These are phyloP conservation scores for Aspergillus tanneri DNA, from an alignment of 2,329 filamentous ascomycete species.

Conservation along the genomic window DNA sequence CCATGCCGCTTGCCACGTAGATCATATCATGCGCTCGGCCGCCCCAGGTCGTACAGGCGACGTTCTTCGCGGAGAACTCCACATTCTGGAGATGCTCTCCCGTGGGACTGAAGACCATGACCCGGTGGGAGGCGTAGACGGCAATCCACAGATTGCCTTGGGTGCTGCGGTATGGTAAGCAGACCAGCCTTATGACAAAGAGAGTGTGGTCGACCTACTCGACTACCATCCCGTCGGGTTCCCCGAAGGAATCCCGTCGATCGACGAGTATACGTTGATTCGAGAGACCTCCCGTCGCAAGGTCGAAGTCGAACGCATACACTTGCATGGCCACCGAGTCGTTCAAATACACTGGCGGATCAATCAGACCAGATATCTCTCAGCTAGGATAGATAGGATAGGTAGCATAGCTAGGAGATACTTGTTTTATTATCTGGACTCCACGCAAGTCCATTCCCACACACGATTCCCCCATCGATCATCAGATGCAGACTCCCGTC, in stretches of 20 bases:
- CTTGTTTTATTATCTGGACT: conserved; percentile 39
- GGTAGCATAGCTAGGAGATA: no score
- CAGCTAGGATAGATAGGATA: no score
- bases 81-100: conserved; percentile 38
- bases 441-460: conserved; percentile 40
- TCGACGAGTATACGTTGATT: conserved; percentile 33
- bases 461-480: conserved; percentile 33
- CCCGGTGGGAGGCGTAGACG: conserved; percentile 33
- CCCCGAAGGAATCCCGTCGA: conserved; percentile 26
- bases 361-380: no score
- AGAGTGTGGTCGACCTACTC: conserved; percentile 30
- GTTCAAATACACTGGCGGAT: conserved; percentile 40
- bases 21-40: conserved; percentile 36
- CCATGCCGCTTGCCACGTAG: conserved; percentile 32
- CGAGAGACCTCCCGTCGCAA: conserved; percentile 31
- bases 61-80: conserved; percentile 33
- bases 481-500: conserved; percentile 32
- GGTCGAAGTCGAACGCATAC: conserved; percentile 36
- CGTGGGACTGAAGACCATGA: conserved; percentile 37
- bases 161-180: no score
- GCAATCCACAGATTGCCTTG: conserved; percentile 41
- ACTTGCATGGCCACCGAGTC: conserved; percentile 35
- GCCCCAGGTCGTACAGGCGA: conserved; percentile 41
- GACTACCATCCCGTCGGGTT: conserved; percentile 42
- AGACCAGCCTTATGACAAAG: neutral